Base-by-base conservation (phyloP, 306 rosid genomes). In the Cucurbita argyrosperma region DNA sequence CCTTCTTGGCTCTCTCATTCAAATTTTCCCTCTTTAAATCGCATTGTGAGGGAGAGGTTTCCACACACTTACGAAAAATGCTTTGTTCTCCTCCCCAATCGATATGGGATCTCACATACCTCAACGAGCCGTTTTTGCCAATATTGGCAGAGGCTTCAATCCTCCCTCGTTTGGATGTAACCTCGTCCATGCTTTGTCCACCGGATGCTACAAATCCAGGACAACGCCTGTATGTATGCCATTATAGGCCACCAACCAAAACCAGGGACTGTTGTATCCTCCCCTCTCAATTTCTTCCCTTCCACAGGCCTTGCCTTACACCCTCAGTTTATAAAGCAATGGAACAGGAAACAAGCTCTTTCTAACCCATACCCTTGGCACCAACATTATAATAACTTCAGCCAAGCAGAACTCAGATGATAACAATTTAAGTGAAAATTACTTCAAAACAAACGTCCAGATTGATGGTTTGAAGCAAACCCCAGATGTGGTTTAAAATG, bases 211-310 rank as follows among this genome's bases (percentile, higher is more conserved):
- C 65, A 67, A 94, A 91, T 12, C 87, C 95, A 74, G 99, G 99
- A 45, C 99, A 94, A 4, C 97, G 99, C 74, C 96, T 85, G 79
- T 89, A 94, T 85, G 77, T 89, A 94, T 74, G 99, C 99, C 84
- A 89, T 94, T 26, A 91, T 94, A 4, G 99, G 99, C 99, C 99
- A 94, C 99, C 99, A 94, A 2, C 97, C 99, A 83, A 94, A 94
- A 64, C 99, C 97, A 0, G 97, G 99, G 1, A 94, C 56, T 4
- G 96, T 89, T 38, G 99, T 59, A 94, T 84, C 64, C 97, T 94
- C 83, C 99, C 83, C 50, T 87, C 87, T 94, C 97, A 4, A 88
- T 76, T 74, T 85, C 95, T 80, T 85, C 85, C 73, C 80, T 88
- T 72, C 99, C 97, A 87, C 99, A 94, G 8, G 85, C 88, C 83